These are phyloP conservation scores for Naganishia vaughanmartiniae DNA, from an alignment of 768 basidiomycete genomes.

Conservation along the genomic window DNA sequence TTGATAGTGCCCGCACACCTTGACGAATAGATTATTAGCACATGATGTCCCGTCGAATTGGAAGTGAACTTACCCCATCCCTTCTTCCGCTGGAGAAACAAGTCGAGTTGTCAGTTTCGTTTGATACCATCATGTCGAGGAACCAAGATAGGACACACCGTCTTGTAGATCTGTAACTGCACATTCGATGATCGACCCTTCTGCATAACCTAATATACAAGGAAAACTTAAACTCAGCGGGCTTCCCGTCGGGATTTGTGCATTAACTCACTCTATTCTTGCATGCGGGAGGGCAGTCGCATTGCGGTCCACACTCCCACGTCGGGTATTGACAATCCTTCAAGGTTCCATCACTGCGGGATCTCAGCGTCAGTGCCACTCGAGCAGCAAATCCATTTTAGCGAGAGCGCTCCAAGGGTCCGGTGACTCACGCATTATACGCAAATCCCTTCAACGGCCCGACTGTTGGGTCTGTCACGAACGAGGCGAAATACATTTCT, in stretches of 20 bases:
- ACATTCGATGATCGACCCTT: slow-evolving; percentile 67
- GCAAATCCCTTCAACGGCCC: slow-evolving; percentile 57
- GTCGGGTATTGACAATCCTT: slow-evolving; percentile 55
- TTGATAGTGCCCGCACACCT: slow-evolving; percentile 70
- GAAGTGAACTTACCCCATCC: slow-evolving; percentile 70
- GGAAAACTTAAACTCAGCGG: background rate
- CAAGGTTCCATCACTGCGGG: slow-evolving; percentile 57
- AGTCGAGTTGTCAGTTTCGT: background rate
- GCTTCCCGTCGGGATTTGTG: background rate
- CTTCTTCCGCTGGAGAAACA: slow-evolving; percentile 55
- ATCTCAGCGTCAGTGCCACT: background rate
- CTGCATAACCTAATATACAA: slow-evolving; percentile 68
- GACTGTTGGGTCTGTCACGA: slow-evolving; percentile 45
- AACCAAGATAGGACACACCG: slow-evolving; percentile 27
- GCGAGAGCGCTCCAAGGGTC: background rate
- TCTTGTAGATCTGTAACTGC: slow-evolving; percentile 65
- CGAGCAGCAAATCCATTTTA: background rate
- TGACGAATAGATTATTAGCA: background rate
- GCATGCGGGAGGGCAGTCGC: slow-evolving; percentile 77
- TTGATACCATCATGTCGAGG: background rate
- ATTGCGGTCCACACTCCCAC: slow-evolving; percentile 81
- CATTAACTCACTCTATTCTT: slow-evolving; percentile 65
- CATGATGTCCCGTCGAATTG: slow-evolving; percentile 5
- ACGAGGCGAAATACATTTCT: slow-evolving; percentile 53
- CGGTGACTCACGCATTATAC: slow-evolving; percentile 59